Evolutionary conservation across 441 rosid genomes (phyloP), one percentile per base, ranked within the genome.

Genomic region (Croton setiger): DNA sequence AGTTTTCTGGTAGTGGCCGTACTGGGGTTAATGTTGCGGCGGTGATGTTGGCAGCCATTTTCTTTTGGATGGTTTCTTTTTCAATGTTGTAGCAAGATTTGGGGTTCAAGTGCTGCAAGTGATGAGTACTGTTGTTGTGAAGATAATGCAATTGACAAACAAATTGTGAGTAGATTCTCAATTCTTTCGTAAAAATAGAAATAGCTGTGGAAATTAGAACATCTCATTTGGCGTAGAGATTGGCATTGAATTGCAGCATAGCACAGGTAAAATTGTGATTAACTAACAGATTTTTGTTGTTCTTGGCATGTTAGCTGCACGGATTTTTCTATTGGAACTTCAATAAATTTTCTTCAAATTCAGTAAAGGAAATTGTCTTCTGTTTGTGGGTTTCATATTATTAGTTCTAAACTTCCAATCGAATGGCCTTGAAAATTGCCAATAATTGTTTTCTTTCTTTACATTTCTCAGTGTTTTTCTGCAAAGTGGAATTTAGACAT

Each of bases 1-100:
- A 86, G 68, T 84, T 86, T 77, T 86, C 93, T 1, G 63, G 66
- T 36, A 77, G 72, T 11, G 53, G 70, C 37, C 31, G 31, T 27
- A 27, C 1, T 27, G 71, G 58, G 63, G 68, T 9, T 58, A 31
- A 65, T 6, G 64, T 31, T 33, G 44, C 44, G 14, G 36, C 13
- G 10, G 68, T 33, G 67, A 4, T 74, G 52, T 67, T 73, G 68
- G 36, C 73, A 44, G 71, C 31, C 60, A 45, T 69, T 70, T 60
- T 64, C 66, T 52, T 79, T 60, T 69, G 12, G 47, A 33, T 76
- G 27, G 47, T 12, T 53, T 66, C 62, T 59, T 47, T 67, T 31
- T 37, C 54, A n/a, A 43, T 49, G 66, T 49, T 64, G 52, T 63
- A 71, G 66, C 27, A 27, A 10, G 14, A 15, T 17, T 17, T 15